phyloP scores from a whole-genome alignment of 345 rosid genomes.

The Viola odorata region DNA sequence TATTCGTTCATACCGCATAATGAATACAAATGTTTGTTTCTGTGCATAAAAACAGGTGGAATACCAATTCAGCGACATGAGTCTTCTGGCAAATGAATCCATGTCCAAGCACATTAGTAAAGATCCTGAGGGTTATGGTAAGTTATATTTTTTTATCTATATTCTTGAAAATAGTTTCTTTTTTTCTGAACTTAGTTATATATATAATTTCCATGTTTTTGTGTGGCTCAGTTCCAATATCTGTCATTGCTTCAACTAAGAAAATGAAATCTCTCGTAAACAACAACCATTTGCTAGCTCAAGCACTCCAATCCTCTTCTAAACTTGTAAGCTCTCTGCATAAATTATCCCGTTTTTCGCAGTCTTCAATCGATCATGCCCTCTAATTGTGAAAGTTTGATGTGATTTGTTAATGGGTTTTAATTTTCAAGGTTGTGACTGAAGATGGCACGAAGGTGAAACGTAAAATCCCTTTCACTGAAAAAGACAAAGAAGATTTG shows the following conservation, averaged over 20 bases:
- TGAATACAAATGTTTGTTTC: background rate
- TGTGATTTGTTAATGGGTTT: no score
- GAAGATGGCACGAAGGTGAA: constrained; percentile 73
- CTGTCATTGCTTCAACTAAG: constrained; percentile 70
- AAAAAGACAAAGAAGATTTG: constrained; percentile 72
- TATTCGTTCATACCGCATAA: no score
- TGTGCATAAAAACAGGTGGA: constrained; percentile 51
- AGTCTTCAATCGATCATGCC: no score
- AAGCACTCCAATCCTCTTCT: constrained; percentile 71
- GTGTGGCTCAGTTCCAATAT: constrained; percentile 51
- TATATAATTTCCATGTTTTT: background rate
- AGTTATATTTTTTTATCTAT: constrained; percentile 13
- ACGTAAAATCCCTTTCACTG: constrained; percentile 67
- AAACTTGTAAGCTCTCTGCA: constrained; percentile 60
- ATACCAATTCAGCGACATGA: constrained; percentile 85
- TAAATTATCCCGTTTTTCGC: background rate
- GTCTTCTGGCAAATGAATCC: constrained; percentile 84
- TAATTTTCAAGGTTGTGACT: constrained; percentile 49
- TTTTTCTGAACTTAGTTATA: no score
- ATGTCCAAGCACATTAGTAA: constrained; percentile 69
- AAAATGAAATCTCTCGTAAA: constrained; percentile 70
- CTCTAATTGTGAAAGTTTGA: no score
- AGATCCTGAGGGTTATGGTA: constrained; percentile 93
- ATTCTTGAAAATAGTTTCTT: no score
- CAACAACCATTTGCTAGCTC: constrained; percentile 54